Conservation (phyloP, 148 eudicot genomes). For the Chenopodium album region DNA sequence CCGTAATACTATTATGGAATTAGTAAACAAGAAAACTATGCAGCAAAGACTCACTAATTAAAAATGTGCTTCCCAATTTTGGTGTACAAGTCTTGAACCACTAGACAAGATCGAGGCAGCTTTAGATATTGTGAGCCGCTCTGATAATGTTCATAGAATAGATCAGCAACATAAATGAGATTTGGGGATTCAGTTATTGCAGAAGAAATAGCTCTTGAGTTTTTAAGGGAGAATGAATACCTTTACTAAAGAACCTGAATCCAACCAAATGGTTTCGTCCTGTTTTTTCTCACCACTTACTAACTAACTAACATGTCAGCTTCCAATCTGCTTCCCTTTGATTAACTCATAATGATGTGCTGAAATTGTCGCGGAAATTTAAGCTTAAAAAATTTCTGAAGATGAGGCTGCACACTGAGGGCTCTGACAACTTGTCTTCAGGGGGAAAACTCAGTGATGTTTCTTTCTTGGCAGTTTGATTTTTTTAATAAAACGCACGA, state of each 20-base stretch:
- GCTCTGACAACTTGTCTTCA: constrained; percentile 12
- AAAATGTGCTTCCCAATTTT: too few relatives aligned
- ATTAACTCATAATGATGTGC: constrained; percentile 3
- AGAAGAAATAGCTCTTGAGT: too few relatives aligned
- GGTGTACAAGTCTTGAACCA: too few relatives aligned
- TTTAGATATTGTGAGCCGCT: too few relatives aligned
- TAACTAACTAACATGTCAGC: background rate
- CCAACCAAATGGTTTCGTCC: background rate
- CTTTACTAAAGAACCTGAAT: too few relatives aligned
- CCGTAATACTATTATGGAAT: background rate
- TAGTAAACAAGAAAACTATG: too few relatives aligned
- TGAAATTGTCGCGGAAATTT: constrained; percentile 8
- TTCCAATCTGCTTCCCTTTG: background rate
- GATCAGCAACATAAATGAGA: too few relatives aligned
- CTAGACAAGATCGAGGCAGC: too few relatives aligned
- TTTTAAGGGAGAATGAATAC: too few relatives aligned
- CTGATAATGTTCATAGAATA: too few relatives aligned
- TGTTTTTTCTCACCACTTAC: background rate
- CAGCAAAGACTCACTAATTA: too few relatives aligned
- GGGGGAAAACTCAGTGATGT: constrained; percentile 1
- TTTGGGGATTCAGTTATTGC: too few relatives aligned
- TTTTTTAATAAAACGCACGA: constrained; percentile 10
- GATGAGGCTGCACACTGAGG: background rate
- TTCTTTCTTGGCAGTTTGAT: background rate
- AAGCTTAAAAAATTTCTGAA: background rate